phyloP scores from a whole-genome alignment of 305 asterid genomes.

The Caryopteris hybrid region DNA sequence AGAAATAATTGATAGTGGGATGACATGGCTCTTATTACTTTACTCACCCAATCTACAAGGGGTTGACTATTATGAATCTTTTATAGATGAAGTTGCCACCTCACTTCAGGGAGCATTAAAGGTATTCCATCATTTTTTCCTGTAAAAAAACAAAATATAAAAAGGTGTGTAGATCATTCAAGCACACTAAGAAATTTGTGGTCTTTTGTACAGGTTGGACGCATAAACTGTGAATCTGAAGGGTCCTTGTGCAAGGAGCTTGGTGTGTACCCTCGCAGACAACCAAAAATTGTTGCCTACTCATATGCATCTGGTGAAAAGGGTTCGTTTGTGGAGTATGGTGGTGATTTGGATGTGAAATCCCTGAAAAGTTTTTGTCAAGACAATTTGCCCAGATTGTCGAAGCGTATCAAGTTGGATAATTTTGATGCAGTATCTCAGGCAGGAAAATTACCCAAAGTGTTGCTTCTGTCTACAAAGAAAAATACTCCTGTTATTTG shows the following conservation, averaged over 20 bases:
- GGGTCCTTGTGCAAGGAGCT: conserved; percentile 74
- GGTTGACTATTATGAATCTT: conserved; percentile 53
- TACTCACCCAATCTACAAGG: conserved; percentile 49
- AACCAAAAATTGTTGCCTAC: conserved; percentile 62
- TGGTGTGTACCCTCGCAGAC: conserved; percentile 48
- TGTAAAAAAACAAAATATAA: not conserved
- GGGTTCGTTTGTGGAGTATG: conserved; percentile 75
- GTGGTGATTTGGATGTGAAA: conserved; percentile 52
- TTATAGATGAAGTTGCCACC: conserved; percentile 45
- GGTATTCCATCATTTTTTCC: conserved; percentile 35
- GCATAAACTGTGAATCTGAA: conserved; percentile 68
- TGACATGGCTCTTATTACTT: conserved; percentile 70
- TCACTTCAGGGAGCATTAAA: conserved; percentile 74
- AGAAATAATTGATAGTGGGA: conserved; percentile 68
- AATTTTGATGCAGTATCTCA: conserved; percentile 42
- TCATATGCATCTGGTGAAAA: conserved; percentile 49
- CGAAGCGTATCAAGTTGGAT: conserved; percentile 58
- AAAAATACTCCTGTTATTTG: conserved; percentile 85
- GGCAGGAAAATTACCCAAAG: conserved; percentile 57
- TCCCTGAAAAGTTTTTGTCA: conserved; percentile 65
- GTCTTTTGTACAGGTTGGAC: conserved; percentile 54
- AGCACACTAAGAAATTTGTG: not conserved
- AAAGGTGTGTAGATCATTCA: not conserved
- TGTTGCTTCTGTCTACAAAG: conserved; percentile 82
- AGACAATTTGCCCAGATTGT: conserved; percentile 72